Base-by-base conservation (phyloP, 768 basidiomycete genomes). In the Boletellus ananiceps region DNA sequence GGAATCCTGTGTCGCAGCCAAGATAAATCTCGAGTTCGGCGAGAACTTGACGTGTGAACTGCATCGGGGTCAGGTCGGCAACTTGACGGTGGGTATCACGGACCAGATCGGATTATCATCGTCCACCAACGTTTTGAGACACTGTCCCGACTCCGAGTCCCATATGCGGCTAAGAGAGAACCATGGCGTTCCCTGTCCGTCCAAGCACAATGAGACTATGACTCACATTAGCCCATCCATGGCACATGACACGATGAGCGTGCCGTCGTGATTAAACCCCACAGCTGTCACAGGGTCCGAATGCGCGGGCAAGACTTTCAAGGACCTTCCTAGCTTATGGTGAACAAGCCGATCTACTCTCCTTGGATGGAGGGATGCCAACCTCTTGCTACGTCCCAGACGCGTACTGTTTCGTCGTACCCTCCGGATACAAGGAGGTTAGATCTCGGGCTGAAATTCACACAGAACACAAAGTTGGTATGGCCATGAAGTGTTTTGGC, bases 331-430 rank as follows among this genome's bases (percentile, higher is more conserved):
- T 93, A 50, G 25, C 13, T 29, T 21, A 23, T 2, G 15, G 34
- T 51, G 29, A 52, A 49, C 42, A 41, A 12, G 37, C 41, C 35
- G 18, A 47, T 38, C 42, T 15, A 43, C n/a, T 8, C 29, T 25
- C 16, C 32, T 25, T 44, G 5, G 33, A 40, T 27, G 29, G 18
- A 35, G 13, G 25, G 39, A 35, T 37, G 46, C 54, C 15, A 54
- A 92, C 93, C 93, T 79, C 85, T 75, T 21, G 88, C 83, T 23
- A 95, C 84, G 65, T 99, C 94, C 95, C 95, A 98, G n/a, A 98
- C 78, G 41, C 91, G 81, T 15, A 98, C 89, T 14, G 88, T 93
- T 73, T 99, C 96, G 59, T 99, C 96, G 61, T 88, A 94, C 1
- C 89, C 88, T 27, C 96, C 96, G 18, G 91, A 94, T 14, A 89